Evolutionary conservation across 176 grass and related monocot genomes (phyloP).

Genomic region (Triticum monococcum): DNA sequence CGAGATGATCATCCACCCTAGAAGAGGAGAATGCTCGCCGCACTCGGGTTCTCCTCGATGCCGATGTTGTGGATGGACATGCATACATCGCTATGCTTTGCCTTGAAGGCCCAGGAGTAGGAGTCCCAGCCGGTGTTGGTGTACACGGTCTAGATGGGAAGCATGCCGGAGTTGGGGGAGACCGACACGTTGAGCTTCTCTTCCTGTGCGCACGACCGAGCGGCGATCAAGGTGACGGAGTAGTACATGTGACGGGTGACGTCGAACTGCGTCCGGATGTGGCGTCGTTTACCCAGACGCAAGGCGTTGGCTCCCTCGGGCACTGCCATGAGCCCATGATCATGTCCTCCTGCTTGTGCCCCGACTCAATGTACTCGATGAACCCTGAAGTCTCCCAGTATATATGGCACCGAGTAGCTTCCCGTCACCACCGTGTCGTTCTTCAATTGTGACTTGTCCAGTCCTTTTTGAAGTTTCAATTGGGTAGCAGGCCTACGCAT

Average conservation of each 20-base stretch:
- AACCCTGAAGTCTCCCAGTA: too few species aligned
- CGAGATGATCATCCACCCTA: conserved; percentile 32
- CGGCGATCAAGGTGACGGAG: conserved; percentile 38
- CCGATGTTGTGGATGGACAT: conserved; percentile 57
- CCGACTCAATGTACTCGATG: too few species aligned
- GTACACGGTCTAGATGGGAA: conserved; percentile 53
- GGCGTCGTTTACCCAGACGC: too few species aligned
- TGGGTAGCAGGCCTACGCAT: conserved; percentile 34
- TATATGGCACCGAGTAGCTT: background rate
- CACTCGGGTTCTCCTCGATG: conserved; percentile 51
- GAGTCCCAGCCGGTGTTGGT: conserved; percentile 60
- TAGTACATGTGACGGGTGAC: too few species aligned
- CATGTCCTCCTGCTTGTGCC: too few species aligned
- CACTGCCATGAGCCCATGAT: too few species aligned
- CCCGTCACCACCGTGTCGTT: conserved; percentile 3
- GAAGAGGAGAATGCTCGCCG: background rate
- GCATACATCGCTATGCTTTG: background rate
- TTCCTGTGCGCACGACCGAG: conserved; percentile 54
- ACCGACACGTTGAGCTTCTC: conserved; percentile 55
- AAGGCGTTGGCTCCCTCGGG: too few species aligned
- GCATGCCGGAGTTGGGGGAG: conserved; percentile 31
- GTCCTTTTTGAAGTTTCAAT: conserved; percentile 40
- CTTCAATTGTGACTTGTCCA: conserved; percentile 28
- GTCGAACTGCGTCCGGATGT: too few species aligned
- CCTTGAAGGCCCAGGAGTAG: conserved; percentile 45